Percentiles rank a stretch among this genome's conserved stretches.
These are phyloP conservation scores for Neofusicoccum ribis DNA, from an alignment of 2,329 filamentous ascomycete species.

Conservation along the genomic window DNA sequence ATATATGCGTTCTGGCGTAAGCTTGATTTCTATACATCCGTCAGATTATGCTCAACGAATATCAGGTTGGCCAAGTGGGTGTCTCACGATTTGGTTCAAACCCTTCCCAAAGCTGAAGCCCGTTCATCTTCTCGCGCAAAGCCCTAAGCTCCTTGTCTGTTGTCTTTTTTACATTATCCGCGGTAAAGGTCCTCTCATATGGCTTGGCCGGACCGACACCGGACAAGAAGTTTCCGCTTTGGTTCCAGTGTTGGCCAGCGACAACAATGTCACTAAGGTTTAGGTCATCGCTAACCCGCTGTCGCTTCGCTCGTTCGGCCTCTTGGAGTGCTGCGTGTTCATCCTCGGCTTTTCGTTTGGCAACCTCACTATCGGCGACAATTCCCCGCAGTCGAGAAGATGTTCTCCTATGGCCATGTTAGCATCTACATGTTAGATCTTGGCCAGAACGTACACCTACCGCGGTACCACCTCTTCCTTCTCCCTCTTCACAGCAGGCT, in stretches of 20 bases:
- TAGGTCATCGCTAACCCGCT: conserved; percentile 66
- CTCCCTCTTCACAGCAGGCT: conserved; percentile 45
- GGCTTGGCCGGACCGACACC: conserved; percentile 74
- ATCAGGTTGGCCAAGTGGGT: neutral
- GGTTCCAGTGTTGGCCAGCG: conserved; percentile 74
- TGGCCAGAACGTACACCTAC: conserved; percentile 20
- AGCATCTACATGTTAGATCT: neutral
- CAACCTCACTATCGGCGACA: conserved; percentile 65
- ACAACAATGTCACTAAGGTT: conserved; percentile 76
- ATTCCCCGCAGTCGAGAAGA: conserved; percentile 64
- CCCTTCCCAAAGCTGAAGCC: conserved; percentile 75
- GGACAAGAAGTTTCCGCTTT: conserved; percentile 64
- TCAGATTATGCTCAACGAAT: neutral
- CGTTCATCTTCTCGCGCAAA: conserved; percentile 74
- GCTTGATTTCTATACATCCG: conserved; percentile 70
- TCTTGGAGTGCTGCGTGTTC: conserved; percentile 59
- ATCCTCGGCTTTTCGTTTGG: conserved; percentile 68
- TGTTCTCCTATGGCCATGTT: conserved; percentile 39
- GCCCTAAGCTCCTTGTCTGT: conserved; percentile 73
- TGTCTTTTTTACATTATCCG: conserved; percentile 79
- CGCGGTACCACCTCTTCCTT: conserved; percentile 62
- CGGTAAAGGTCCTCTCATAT: conserved; percentile 79
- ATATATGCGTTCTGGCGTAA: conserved; percentile 86
- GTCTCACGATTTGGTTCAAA: conserved; percentile 74
- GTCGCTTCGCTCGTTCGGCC: conserved; percentile 61